Conservation (phyloP, 805 yeast genomes). For the Tetrapisispora pingtungensis region DNA sequence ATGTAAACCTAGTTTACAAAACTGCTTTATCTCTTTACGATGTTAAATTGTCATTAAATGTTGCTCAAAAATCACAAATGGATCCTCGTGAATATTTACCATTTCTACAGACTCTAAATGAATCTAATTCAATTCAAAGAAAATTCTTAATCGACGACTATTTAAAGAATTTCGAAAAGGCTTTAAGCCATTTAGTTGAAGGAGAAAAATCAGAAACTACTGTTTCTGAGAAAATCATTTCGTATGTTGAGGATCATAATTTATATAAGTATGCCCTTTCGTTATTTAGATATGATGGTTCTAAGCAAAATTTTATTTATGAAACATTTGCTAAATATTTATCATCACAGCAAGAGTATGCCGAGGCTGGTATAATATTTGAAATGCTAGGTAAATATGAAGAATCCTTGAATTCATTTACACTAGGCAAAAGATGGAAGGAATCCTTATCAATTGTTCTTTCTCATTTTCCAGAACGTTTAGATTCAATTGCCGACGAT, state of each 20-base stretch:
- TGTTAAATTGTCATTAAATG: slow-evolving; percentile 63
- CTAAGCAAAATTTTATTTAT: slow-evolving; percentile 46
- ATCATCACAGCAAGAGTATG: slow-evolving; percentile 43
- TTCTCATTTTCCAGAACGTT: slow-evolving; percentile 30
- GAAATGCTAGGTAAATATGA: slow-evolving; percentile 52
- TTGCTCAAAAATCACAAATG: slow-evolving; percentile 94
- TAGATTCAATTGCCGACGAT: slow-evolving; percentile 43
- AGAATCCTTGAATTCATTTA: slow-evolving; percentile 61
- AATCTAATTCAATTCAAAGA: slow-evolving; percentile 54
- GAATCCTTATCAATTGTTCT: slow-evolving; percentile 64
- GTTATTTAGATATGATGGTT: slow-evolving; percentile 47
- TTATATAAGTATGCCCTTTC: slow-evolving; percentile 61
- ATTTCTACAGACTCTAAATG: slow-evolving; percentile 70
- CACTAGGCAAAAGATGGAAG: slow-evolving; percentile 68
- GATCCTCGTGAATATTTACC: slow-evolving; percentile 97
- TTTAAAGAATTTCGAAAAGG: slow-evolving; percentile 57
- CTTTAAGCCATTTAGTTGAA: slow-evolving; percentile 53
- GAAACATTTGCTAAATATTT: slow-evolving; percentile 53
- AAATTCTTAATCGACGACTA: slow-evolving; percentile 71
- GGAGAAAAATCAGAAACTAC: slow-evolving; percentile 29
- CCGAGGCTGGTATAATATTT: slow-evolving; percentile 70
- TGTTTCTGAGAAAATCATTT: slow-evolving; percentile 48
- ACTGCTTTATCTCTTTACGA: slow-evolving; percentile 77
- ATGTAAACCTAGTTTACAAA: slow-evolving; percentile 71
- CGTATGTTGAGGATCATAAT: slow-evolving; percentile 58